phyloP scores from a whole-genome alignment of 2,329 filamentous ascomycete genomes.

The Lecanicillium sp. region DNA sequence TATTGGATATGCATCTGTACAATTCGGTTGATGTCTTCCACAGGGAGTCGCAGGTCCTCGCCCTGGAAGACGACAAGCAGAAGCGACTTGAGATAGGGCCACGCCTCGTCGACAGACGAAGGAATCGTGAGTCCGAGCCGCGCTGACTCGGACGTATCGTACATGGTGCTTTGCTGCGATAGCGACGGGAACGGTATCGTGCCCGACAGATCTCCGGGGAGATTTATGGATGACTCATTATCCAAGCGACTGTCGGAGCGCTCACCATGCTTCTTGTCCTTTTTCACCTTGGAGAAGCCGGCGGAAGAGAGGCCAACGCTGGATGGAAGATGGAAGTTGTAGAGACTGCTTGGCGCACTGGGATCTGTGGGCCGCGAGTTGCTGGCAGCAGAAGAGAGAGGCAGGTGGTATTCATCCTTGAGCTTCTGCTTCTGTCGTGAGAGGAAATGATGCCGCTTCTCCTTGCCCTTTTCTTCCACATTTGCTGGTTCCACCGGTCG shows the following conservation, averaged over 20 bases:
- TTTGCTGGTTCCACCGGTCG: constrained; percentile 51
- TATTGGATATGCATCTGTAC: constrained; percentile 74
- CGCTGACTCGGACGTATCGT: constrained; percentile 49
- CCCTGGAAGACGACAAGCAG: constrained; percentile 74
- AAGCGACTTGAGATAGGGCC: constrained; percentile 72
- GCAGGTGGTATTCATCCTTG: constrained; percentile 66
- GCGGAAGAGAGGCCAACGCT: constrained; percentile 61
- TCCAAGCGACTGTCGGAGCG: constrained; percentile 48
- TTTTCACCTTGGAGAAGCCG: constrained; percentile 75
- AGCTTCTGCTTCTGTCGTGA: constrained; percentile 75
- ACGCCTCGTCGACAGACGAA: constrained; percentile 71
- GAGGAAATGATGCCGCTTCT: constrained; percentile 74
- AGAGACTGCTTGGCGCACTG: constrained; percentile 66
- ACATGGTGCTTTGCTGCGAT: constrained; percentile 38
- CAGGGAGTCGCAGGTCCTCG: constrained; percentile 70
- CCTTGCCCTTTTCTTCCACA: constrained; percentile 45
- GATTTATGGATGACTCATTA: constrained; percentile 40
- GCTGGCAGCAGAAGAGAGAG: constrained; percentile 68
- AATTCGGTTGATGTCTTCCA: constrained; percentile 77
- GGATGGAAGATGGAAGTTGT: constrained; percentile 70
- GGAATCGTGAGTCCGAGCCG: constrained; percentile 58
- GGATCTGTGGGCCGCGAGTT: constrained; percentile 73
- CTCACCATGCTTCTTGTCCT: constrained; percentile 77
- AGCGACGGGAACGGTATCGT: constrained; percentile 46
- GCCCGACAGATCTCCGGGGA: constrained; percentile 45